Evolutionary conservation across 2,329 filamentous ascomycete genomes (phyloP).

Genomic region (Dactylellina parvicollis): DNA sequence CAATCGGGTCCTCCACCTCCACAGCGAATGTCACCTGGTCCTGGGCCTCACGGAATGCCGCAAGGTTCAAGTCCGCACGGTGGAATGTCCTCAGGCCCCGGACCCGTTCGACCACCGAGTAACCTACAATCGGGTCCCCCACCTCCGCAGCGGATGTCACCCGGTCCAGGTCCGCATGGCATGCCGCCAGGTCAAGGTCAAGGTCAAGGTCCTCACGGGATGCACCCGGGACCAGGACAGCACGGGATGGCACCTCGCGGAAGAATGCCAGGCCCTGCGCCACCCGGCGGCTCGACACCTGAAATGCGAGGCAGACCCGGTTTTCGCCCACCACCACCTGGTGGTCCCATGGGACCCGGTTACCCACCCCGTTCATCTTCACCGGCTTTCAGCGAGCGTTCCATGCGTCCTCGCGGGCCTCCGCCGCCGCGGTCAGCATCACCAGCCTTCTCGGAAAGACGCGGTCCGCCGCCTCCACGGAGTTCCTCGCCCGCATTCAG

Average conservation of each 20-base stretch:
- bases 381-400: conserved; percentile 47
- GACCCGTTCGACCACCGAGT: background rate
- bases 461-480: conserved; percentile 31
- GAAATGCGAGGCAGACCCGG: conserved; percentile 45
- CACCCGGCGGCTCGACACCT: conserved; percentile 1
- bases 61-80: too few relatives aligned
- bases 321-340: conserved; percentile 26
- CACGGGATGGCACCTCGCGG: conserved; percentile 10
- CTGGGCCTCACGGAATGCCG: too few relatives aligned
- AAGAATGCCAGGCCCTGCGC: conserved; percentile 22
- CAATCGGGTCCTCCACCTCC: background rate
- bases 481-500: conserved; percentile 49
- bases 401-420: conserved; percentile 38
- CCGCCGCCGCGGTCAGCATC: conserved; percentile 40
- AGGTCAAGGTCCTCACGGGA: background rate
- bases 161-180: background rate
- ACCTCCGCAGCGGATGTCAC: background rate
- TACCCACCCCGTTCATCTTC: conserved; percentile 43
- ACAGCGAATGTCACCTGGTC: too few relatives aligned
- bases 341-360: conserved; percentile 46
- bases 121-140: background rate
- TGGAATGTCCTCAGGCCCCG: too few relatives aligned
- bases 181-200: background rate
- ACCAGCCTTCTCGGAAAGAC: conserved; percentile 46
- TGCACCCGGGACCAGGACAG: too few relatives aligned